Conservation (phyloP, 345 rosid genomes). For the Moringa oleifera region DNA sequence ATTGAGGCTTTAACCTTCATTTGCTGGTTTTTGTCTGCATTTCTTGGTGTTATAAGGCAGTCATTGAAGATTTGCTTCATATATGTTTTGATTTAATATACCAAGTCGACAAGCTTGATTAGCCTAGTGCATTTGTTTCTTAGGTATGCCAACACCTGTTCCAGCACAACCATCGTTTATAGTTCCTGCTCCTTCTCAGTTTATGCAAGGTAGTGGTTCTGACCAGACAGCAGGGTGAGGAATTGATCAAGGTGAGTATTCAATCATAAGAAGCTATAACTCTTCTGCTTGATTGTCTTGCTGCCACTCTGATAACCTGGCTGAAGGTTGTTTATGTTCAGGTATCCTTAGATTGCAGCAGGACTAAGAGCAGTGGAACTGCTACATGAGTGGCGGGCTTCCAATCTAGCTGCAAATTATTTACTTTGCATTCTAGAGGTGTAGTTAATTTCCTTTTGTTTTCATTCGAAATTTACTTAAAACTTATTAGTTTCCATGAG, state of each 20-base stretch:
- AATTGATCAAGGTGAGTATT: conserved; percentile 43
- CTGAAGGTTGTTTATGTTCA: conserved; percentile 16
- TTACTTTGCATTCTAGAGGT: conserved; percentile 85
- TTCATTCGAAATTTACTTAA: too few species aligned
- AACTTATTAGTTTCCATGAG: too few species aligned
- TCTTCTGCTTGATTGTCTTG: neutral
- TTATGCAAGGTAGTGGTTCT: conserved; percentile 73
- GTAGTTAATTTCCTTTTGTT: conserved; percentile 5
- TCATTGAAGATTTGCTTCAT: too few species aligned
- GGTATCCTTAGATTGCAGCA: conserved; percentile 74
- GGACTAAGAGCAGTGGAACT: conserved; percentile 69
- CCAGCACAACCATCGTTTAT: conserved; percentile 63
- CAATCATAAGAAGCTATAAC: neutral
- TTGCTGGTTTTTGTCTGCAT: neutral
- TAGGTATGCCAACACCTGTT: conserved; percentile 47
- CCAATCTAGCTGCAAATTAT: conserved; percentile 72
- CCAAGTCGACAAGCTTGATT: conserved; percentile 6
- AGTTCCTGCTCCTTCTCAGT: conserved; percentile 74
- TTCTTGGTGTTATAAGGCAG: too few species aligned
- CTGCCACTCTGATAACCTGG: neutral
- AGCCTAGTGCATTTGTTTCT: conserved; percentile 7
- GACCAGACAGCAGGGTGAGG: conserved; percentile 84
- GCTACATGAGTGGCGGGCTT: conserved; percentile 87
- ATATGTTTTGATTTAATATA: neutral
- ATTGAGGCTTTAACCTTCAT: neutral